These are phyloP conservation scores for Neopestalotiopsis clavispora DNA, from an alignment of 2,329 filamentous ascomycete genomes.

Conservation along the genomic window DNA sequence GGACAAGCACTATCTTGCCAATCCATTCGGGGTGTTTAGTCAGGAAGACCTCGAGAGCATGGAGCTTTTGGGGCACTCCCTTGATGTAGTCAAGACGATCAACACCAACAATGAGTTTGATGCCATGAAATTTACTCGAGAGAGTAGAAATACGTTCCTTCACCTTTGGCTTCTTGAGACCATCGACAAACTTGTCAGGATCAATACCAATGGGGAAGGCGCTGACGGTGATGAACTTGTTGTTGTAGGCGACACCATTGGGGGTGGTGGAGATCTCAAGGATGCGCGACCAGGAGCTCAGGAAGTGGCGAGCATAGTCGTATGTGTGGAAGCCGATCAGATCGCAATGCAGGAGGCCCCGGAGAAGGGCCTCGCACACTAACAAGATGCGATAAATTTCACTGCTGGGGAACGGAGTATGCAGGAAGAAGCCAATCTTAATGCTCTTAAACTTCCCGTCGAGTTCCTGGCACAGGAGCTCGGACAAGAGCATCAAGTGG, in stretches of 20 bases:
- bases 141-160: conserved; percentile 85
- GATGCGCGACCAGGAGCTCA: conserved; percentile 95
- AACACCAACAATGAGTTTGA: conserved; percentile 95
- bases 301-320: conserved; percentile 97
- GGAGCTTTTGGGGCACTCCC: conserved; percentile 95
- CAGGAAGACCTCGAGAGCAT: conserved; percentile 94
- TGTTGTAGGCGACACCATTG: conserved; percentile 90
- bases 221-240: conserved; percentile 86
- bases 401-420: conserved; percentile 95
- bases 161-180: conserved; percentile 82
- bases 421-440: conserved; percentile 97
- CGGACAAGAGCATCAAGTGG: conserved; percentile 93
- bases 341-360: conserved; percentile 90
- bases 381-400: conserved; percentile 97
- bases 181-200: conserved; percentile 93
- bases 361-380: conserved; percentile 85
- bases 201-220: conserved; percentile 98
- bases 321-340: conserved; percentile 98
- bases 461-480: conserved; percentile 93
- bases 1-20: conserved; percentile 93
- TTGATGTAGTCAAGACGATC: conserved; percentile 99
- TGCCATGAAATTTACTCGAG: conserved; percentile 89
- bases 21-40: conserved; percentile 98
- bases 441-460: conserved; percentile 83
- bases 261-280: conserved; percentile 83